These are phyloP conservation scores for Remersonia thermophila DNA, from an alignment of 2,329 filamentous ascomycete species.

Conservation along the genomic window DNA sequence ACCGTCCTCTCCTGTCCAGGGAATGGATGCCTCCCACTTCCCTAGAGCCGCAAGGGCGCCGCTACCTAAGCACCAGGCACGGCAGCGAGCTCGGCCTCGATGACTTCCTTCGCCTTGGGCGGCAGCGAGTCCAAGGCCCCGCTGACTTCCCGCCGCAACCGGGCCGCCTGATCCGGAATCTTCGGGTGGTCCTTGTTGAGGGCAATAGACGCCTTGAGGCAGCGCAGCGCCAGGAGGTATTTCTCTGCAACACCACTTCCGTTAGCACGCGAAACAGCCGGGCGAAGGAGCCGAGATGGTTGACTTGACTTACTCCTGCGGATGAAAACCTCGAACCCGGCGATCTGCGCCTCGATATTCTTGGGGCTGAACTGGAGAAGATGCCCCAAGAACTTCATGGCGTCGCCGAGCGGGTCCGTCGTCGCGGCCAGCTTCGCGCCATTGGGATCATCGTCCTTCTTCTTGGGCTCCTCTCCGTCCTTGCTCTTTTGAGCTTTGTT, in stretches of 20 bases:
- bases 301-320: constrained; percentile 57
- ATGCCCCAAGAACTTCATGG: constrained; percentile 73
- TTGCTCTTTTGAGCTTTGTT: constrained; percentile 58
- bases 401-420: constrained; percentile 69
- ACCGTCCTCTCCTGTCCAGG: too few relatives aligned
- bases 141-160: constrained; percentile 53
- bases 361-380: constrained; percentile 73
- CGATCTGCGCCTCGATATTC: constrained; percentile 68
- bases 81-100: constrained; percentile 50
- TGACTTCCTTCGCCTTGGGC: constrained; percentile 52
- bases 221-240: constrained; percentile 75
- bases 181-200: constrained; percentile 58
- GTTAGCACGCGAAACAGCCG: constrained; percentile 16
- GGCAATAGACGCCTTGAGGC: constrained; percentile 59
- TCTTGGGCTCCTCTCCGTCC: constrained; percentile 52
- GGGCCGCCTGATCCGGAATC: constrained; percentile 62
- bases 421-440: constrained; percentile 72
- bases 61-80: constrained; percentile 8
- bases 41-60: too few relatives aligned
- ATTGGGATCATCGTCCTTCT: constrained; percentile 80
- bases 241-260: constrained; percentile 47
- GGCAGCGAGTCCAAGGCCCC: constrained; percentile 47
- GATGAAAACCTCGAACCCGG: constrained; percentile 83
- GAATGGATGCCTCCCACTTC: too few relatives aligned
- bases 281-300: not conserved